Percentiles rank a stretch among this genome's conserved stretches.
Evolutionary conservation across 2,329 filamentous ascomycete genomes (phyloP).

Genomic region (Sporothrix schenckii): DNA sequence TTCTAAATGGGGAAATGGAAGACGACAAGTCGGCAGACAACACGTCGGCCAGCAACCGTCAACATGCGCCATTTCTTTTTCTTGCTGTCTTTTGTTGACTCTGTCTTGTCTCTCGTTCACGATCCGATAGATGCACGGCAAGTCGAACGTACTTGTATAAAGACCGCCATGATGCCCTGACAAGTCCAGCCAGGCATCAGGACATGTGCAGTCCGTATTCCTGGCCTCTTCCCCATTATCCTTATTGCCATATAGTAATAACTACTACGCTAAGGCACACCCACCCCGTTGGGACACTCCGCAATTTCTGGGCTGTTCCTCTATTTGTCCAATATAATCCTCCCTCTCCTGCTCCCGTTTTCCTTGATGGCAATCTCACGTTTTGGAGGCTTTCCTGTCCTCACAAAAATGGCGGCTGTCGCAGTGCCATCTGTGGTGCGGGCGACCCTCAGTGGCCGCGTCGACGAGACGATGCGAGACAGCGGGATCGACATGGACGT

Average conservation of each 20-base stretch:
- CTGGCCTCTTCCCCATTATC: background rate
- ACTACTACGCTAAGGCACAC: background rate
- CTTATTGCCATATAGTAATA: slow-evolving; percentile 6
- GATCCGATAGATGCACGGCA: too few relatives aligned
- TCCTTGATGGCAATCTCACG: background rate
- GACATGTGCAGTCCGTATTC: background rate
- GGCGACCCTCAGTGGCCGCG: background rate
- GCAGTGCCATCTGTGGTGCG: background rate
- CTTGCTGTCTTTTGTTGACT: background rate
- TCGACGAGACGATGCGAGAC: background rate
- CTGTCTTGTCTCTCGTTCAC: background rate
- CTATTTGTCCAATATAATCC: background rate
- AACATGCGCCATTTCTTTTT: background rate
- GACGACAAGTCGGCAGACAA: background rate
- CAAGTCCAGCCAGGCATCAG: background rate
- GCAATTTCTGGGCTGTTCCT: background rate
- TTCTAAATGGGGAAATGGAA: slow-evolving; percentile 29
- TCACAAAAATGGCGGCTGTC: background rate
- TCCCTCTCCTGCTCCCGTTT: background rate
- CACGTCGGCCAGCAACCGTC: background rate
- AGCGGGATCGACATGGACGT: background rate
- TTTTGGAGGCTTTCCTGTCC: too few relatives aligned
- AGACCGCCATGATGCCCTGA: background rate
- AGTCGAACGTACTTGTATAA: background rate
- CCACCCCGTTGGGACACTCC: background rate